A percentile compares a stretch with the other conserved stretches of the same genome.
These are phyloP conservation scores for Chalara sp. DNA, from an alignment of 2,329 filamentous ascomycete species.

Conservation along the genomic window DNA sequence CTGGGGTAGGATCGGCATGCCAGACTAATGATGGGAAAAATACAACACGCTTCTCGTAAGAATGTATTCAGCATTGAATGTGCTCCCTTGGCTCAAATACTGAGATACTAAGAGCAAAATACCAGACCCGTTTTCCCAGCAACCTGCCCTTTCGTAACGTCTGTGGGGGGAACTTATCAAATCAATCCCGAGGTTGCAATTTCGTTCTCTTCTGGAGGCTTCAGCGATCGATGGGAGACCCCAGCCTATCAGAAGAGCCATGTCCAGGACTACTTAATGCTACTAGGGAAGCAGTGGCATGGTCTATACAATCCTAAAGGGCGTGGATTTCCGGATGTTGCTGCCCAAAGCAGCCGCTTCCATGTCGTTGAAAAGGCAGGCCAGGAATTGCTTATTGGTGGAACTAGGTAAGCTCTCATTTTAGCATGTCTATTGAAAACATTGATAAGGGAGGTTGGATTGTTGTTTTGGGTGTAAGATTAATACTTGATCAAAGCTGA, in stretches of 20 bases:
- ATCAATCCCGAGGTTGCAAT: slow-evolving; percentile 27
- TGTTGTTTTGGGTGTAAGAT: no score
- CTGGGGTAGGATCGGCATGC: slow-evolving; percentile 39
- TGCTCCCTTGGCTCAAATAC: no score
- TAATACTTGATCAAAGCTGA: neutral
- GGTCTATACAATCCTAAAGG: slow-evolving; percentile 38
- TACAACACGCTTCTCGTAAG: slow-evolving; percentile 43
- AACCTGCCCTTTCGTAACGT: slow-evolving; percentile 30
- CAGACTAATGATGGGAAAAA: slow-evolving; percentile 48
- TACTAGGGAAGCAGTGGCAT: slow-evolving; percentile 40
- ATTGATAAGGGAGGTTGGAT: no score
- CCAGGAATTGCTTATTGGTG: slow-evolving; percentile 10
- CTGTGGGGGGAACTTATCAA: slow-evolving; percentile 19
- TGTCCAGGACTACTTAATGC: slow-evolving; percentile 37
- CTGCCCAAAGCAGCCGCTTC: slow-evolving; percentile 25
- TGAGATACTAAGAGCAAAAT: neutral
- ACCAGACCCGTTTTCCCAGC: slow-evolving; percentile 40
- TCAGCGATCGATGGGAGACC: slow-evolving; percentile 42
- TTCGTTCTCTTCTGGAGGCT: slow-evolving; percentile 34
- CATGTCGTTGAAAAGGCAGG: neutral
- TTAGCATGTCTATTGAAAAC: slow-evolving; percentile 28
- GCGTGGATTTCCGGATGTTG: slow-evolving; percentile 44
- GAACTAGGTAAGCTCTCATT: slow-evolving; percentile 5
- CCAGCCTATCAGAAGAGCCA: slow-evolving; percentile 38
- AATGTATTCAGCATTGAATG: slow-evolving; percentile 2